Evolutionary conservation across 306 rosid species (phyloP).

Genomic region (Arachis hypogaea): DNA sequence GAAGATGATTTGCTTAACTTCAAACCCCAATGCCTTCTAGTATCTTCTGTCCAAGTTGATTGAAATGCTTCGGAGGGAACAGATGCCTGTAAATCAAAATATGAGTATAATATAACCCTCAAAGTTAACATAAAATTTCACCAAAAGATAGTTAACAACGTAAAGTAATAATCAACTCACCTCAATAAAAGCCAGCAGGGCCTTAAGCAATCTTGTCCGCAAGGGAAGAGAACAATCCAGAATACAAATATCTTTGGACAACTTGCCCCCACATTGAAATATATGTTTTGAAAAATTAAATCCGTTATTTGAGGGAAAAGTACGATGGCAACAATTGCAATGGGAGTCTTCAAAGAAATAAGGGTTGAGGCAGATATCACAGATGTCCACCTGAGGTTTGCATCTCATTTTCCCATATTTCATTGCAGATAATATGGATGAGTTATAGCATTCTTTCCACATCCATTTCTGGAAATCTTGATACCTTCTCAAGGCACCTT

Average conservation of each 20-base stretch:
- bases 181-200: slow-evolving; percentile 73
- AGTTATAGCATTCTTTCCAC: slow-evolving; percentile 78
- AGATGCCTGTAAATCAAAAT: slow-evolving; percentile 60
- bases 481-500: slow-evolving; percentile 76
- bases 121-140: slow-evolving; percentile 14
- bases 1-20: slow-evolving; percentile 70
- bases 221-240: slow-evolving; percentile 73
- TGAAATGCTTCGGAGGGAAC: slow-evolving; percentile 78
- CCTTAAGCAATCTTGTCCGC: slow-evolving; percentile 75
- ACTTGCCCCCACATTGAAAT: slow-evolving; percentile 65
- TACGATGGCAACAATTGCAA: slow-evolving; percentile 77
- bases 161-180: slow-evolving; percentile 50
- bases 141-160: not conserved
- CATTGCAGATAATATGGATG: slow-evolving; percentile 62
- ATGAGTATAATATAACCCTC: slow-evolving; percentile 14
- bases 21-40: slow-evolving; percentile 69
- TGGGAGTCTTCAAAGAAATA: slow-evolving; percentile 74
- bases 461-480: slow-evolving; percentile 90
- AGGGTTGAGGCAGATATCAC: slow-evolving; percentile 68
- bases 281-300: slow-evolving; percentile 62
- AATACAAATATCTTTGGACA: slow-evolving; percentile 45
- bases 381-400: slow-evolving; percentile 62
- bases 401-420: slow-evolving; percentile 77
- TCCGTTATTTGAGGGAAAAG: slow-evolving; percentile 52
- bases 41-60: slow-evolving; percentile 73